These are phyloP conservation scores for Lipomyces japonicus DNA, from an alignment of 805 yeast species.

Conservation along the genomic window DNA sequence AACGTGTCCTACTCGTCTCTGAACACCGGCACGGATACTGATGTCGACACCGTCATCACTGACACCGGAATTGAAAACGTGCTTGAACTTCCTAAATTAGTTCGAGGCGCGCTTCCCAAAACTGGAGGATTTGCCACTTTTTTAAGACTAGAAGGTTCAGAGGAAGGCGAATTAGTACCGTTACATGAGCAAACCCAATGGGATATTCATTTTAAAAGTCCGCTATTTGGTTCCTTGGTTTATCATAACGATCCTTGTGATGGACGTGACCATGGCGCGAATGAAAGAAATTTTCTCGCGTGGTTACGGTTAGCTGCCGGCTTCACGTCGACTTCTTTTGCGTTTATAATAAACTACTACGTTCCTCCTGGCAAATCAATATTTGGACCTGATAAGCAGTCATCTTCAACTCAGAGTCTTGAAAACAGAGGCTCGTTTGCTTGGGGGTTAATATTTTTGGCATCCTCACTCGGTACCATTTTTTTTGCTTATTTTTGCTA, in stretches of 20 bases:
- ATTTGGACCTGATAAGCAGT: conserved; percentile 14
- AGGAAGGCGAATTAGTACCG: conserved; percentile 17
- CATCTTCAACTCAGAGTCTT: conserved; percentile 11
- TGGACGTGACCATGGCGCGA: conserved; percentile 26
- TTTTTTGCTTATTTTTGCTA: conserved; percentile 18
- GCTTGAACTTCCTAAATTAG: too few species aligned
- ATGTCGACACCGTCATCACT: too few species aligned
- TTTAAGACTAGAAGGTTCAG: conserved; percentile 18
- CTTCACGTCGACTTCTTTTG: conserved; percentile 22
- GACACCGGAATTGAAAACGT: too few species aligned
- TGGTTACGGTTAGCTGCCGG: conserved; percentile 28
- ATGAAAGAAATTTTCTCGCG: conserved; percentile 27
- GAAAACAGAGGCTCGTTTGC: conserved; percentile 25
- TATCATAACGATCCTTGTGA: conserved; percentile 22
- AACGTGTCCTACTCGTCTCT: too few species aligned
- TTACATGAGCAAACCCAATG: conserved; percentile 24
- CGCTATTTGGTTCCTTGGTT: conserved; percentile 20
- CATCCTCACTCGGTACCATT: conserved; percentile 15
- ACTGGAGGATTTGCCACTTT: conserved; percentile 17
- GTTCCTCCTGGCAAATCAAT: conserved; percentile 22
- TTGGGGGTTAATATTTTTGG: conserved; percentile 22
- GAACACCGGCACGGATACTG: too few species aligned
- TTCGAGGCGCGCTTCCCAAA: background rate
- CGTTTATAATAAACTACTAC: conserved; percentile 22
- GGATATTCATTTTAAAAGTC: conserved; percentile 24